Conservation (phyloP, 371 early-diverging fungal species). For the Mucor velutinosus region DNA sequence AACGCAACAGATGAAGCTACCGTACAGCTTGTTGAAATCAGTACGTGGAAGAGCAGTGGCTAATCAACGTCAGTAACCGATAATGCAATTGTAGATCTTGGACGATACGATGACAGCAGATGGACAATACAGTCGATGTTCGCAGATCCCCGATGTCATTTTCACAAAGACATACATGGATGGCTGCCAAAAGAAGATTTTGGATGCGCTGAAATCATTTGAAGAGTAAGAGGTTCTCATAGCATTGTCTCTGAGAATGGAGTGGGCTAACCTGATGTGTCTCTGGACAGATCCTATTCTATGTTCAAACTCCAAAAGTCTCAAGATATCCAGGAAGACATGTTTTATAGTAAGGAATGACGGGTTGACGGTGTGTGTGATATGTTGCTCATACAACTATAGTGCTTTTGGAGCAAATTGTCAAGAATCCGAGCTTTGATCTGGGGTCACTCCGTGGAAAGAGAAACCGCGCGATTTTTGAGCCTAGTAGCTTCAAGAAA, state of each 20-base stretch:
- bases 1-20: constrained; percentile 17
- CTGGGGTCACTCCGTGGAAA: constrained; percentile 23
- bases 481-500: constrained; percentile 18
- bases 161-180: constrained; percentile 6
- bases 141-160: constrained; percentile 13
- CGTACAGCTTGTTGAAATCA: constrained; percentile 21
- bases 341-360: constrained; percentile 23
- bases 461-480: constrained; percentile 22
- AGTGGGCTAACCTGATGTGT: not conserved
- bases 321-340: constrained; percentile 19
- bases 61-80: not conserved
- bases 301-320: constrained; percentile 27
- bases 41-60: not conserved
- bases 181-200: not conserved
- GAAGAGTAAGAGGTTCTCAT: constrained; percentile 14
- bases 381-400: not conserved
- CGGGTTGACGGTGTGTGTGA: not conserved
- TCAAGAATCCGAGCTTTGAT: constrained; percentile 1
- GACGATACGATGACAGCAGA: not conserved
- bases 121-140: constrained; percentile 1
- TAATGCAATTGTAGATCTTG: not conserved
- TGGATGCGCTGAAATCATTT: not conserved
- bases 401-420: constrained; percentile 24
- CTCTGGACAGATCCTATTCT: not conserved
- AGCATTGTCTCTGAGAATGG: not conserved